Percentiles rank a stretch among this genome's conserved stretches.
phyloP scores from a whole-genome alignment of 1,139 yeast species.

The Meyerozyma guilliermondii region DNA sequence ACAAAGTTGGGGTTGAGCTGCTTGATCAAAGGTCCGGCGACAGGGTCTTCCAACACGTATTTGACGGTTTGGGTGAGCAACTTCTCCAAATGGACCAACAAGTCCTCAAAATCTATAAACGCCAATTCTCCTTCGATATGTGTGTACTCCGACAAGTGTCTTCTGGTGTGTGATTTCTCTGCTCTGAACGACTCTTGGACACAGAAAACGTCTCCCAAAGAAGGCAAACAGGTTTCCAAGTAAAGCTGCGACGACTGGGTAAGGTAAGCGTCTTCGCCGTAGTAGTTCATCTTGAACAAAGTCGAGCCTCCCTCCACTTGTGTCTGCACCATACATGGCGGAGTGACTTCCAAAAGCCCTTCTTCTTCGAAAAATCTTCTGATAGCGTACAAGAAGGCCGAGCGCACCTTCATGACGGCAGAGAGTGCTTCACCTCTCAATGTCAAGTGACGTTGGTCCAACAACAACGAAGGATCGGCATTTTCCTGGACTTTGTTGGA shows the following conservation, averaged over 20 bases:
- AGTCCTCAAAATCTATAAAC: slow-evolving; percentile 80
- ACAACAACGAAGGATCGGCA: slow-evolving; percentile 86
- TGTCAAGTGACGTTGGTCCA: slow-evolving; percentile 93
- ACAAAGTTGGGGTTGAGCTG: slow-evolving; percentile 89
- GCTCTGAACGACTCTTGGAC: slow-evolving; percentile 99
- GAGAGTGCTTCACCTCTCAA: slow-evolving; percentile 93
- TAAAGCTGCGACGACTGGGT: slow-evolving; percentile 97
- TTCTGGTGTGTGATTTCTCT: slow-evolving; percentile 97
- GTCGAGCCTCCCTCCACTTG: slow-evolving; percentile 99
- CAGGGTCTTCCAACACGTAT: slow-evolving; percentile 81
- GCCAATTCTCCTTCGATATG: slow-evolving; percentile 94
- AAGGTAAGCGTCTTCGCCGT: slow-evolving; percentile 93
- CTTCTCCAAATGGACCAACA: slow-evolving; percentile 79
- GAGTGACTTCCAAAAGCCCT: slow-evolving; percentile 84
- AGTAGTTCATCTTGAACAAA: slow-evolving; percentile 85
- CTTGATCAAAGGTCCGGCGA: slow-evolving; percentile 82
- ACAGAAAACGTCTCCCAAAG: slow-evolving; percentile 95
- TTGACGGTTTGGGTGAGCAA: slow-evolving; percentile 66
- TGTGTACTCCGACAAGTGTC: slow-evolving; percentile 96
- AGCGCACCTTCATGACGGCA: slow-evolving; percentile 95
- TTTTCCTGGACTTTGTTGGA: slow-evolving; percentile 90
- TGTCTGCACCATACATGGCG: slow-evolving; percentile 99
- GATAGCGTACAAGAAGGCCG: slow-evolving; percentile 65
- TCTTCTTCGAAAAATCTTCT: slow-evolving; percentile 77
- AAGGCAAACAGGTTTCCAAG: slow-evolving; percentile 92